Conservation (phyloP, 345 rosid species). For the Gossypium turneri region DNA sequence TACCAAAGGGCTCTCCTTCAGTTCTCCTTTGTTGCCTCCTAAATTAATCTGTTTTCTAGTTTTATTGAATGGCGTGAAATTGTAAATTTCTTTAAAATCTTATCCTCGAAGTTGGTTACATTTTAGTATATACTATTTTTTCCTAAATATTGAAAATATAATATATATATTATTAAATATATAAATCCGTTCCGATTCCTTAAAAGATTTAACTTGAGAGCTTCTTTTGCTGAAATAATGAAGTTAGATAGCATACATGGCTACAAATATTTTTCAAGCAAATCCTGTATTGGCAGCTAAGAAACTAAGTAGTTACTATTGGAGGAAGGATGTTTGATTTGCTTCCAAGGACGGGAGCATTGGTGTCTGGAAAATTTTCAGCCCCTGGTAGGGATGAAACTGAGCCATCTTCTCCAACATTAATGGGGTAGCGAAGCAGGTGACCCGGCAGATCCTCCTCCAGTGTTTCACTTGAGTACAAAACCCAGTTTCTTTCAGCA, state of each 20-base stretch:
- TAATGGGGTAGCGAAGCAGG: conserved; percentile 64
- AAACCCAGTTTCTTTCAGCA: conserved; percentile 44
- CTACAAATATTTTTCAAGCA: not conserved
- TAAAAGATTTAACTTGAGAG: not conserved
- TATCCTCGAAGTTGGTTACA: not conserved
- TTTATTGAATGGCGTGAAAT: not conserved
- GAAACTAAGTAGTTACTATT: conserved; percentile 52
- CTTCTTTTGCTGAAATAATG: not conserved
- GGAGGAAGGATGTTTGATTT: conserved; percentile 49
- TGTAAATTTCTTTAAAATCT: not conserved
- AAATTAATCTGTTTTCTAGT: not conserved
- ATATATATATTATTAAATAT: not conserved
- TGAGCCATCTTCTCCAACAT: conserved; percentile 33
- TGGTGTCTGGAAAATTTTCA: conserved; percentile 65
- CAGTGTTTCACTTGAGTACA: conserved; percentile 25
- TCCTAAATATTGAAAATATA: not conserved
- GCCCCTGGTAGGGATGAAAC: conserved; percentile 35
- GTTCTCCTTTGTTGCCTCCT: not conserved
- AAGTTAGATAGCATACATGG: not conserved
- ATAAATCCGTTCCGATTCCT: not conserved
- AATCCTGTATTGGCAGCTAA: not conserved
- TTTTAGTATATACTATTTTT: not conserved
- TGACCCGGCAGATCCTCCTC: conserved; percentile 39
- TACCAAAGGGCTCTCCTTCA: conserved; percentile 24
- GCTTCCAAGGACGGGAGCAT: conserved; percentile 53